Base-by-base conservation (phyloP, 202 grass and related monocot species). In the Eragrostis tef region DNA sequence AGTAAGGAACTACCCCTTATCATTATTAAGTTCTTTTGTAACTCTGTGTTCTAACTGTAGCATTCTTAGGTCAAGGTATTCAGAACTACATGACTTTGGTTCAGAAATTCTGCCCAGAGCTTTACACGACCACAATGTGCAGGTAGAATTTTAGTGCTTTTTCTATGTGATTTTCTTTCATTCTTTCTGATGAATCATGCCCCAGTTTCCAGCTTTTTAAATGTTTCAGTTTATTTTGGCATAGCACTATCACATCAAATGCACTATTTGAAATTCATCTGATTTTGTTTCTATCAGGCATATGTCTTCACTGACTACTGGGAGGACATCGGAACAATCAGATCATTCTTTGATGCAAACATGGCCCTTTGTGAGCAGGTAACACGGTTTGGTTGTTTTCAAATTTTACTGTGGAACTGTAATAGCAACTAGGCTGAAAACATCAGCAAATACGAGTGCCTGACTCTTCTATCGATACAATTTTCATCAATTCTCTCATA, bases 301-400 rank as follows among this genome's bases (percentile, higher is more conserved):
- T 91, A 83, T 64, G 45, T 97, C 39, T 97, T 97, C 71, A 86
- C 81, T 13, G 86, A 71, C 26, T 97, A 97, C 45, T 97, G 93
- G 90, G 93, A 97, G 60, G 93, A 97, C 15, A 90, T 93, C 52
- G 93, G 93, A 82, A 97, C 90, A 62, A 89, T 97, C 58, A 93
- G 64, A 81, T 93, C 93, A 48, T 97, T 97, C 80, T 97, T 89
- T 7, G 79, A 97, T 49, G 90, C 93, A 48, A 97, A 97, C 75
- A 78, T 97, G 88, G 83, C 93, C 54, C 86, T 97, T 59, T 89
- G 82, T 16, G 86, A 87, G 44, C 84, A 97, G 88, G 93, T 89
- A 60, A 60, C 17, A 14, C 26, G 26, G 11, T 60, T 26, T 26
- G 21, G 4, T 60, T 60, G 3, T 26, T 60, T 60, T 5, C 9